Percentiles rank a stretch among this genome's conserved stretches.
Conservation (phyloP, 176 grass and related monocot genomes). For the Aegilops bicornis region DNA sequence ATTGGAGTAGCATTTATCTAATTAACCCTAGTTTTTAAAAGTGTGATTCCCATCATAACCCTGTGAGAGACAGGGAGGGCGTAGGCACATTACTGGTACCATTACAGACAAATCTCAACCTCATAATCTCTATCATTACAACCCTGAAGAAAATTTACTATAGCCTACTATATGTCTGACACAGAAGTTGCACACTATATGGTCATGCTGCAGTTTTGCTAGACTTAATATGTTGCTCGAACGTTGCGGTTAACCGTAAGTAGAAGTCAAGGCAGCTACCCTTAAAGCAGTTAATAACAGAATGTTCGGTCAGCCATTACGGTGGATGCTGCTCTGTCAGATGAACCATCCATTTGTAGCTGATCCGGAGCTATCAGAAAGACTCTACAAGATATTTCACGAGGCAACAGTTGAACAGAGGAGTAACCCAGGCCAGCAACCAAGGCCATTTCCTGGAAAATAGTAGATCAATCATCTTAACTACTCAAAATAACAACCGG, state of each 20-base stretch:
- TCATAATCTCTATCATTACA: conserved; percentile 2
- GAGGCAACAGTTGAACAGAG: background rate
- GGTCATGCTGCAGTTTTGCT: conserved; percentile 3
- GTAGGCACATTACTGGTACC: background rate
- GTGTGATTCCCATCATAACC: background rate
- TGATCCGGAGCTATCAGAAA: background rate
- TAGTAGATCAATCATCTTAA: conserved; percentile 30
- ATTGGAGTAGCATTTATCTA: too few species aligned
- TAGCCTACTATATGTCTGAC: background rate
- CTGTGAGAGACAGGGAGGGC: background rate
- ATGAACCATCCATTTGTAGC: conserved; percentile 4
- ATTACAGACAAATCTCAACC: too few species aligned
- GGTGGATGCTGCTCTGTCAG: background rate
- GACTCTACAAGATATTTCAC: conserved; percentile 7
- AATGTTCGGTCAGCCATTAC: background rate
- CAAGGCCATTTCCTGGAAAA: conserved; percentile 38
- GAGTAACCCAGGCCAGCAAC: conserved; percentile 16
- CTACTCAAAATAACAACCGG: background rate
- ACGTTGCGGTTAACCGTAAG: conserved; percentile 10
- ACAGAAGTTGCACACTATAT: background rate
- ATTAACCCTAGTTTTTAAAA: too few species aligned
- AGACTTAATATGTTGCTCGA: conserved; percentile 3
- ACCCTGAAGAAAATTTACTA: background rate
- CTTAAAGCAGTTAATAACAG: conserved; percentile 11
- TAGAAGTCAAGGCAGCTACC: conserved; percentile 25